Conservation (phyloP, 495 filamentous ascomycete species). For the Hyaloscypha bicolor region DNA sequence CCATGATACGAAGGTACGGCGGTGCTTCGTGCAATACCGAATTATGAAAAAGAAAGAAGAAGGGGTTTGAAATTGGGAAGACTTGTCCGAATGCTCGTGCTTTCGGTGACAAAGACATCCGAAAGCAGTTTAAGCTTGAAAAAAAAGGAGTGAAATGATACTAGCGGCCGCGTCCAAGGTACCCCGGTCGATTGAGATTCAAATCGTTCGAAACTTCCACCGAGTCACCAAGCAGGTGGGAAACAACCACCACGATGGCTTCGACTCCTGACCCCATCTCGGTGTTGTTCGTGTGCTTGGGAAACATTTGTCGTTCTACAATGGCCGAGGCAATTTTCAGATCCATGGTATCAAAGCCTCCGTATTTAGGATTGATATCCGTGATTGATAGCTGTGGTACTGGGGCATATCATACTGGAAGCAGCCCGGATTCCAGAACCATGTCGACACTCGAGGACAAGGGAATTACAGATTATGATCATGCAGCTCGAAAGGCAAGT, state of each 20-base stretch:
- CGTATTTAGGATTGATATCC: conserved; percentile 59
- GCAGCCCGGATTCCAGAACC: conserved; percentile 78
- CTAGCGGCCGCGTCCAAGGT: too few species aligned
- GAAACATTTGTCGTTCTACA: conserved; percentile 92
- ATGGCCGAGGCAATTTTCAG: conserved; percentile 97
- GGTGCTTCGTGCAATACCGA: too few species aligned
- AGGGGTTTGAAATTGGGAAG: too few species aligned
- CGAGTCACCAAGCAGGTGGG: not conserved
- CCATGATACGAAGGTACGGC: too few species aligned
- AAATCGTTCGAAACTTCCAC: not conserved
- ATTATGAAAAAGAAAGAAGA: too few species aligned
- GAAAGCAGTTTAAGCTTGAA: too few species aligned
- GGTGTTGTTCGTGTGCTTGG: conserved; percentile 93
- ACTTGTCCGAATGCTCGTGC: too few species aligned
- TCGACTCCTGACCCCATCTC: conserved; percentile 52
- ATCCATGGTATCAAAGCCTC: conserved; percentile 56
- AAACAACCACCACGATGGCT: not conserved
- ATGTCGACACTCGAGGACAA: conserved; percentile 76
- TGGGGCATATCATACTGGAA: conserved; percentile 74
- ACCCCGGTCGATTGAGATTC: not conserved
- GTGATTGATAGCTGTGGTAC: conserved; percentile 90
- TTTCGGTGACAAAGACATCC: too few species aligned
- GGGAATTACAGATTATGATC: conserved; percentile 74
- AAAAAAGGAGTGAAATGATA: too few species aligned
- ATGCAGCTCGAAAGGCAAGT: conserved; percentile 74